Percentiles rank a stretch among this genome's conserved stretches.
Evolutionary conservation across 495 filamentous ascomycete genomes (phyloP).

Genomic region (Lichina pygmaea): DNA sequence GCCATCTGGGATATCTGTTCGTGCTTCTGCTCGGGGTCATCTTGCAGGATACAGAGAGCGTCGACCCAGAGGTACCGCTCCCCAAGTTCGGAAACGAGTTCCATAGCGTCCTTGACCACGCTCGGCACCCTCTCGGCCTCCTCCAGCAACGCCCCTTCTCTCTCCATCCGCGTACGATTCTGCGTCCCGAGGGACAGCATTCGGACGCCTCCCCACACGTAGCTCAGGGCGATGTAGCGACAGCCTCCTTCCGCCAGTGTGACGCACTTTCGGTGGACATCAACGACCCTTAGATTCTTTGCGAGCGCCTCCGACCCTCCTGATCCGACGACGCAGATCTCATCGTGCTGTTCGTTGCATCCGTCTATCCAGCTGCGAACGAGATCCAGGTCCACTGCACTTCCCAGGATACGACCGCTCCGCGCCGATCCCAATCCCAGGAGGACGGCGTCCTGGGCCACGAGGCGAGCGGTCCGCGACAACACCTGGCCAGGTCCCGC

Average conservation of each 20-base stretch:
- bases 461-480: no score
- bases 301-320: no score
- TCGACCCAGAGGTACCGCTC: slow-evolving; percentile 11
- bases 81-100: slow-evolving; percentile 3
- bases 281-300: background rate
- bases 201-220: slow-evolving; percentile 2
- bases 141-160: background rate
- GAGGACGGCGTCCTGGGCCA: no score
- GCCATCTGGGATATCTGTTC: slow-evolving; percentile 6
- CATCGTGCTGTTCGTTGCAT: no score
- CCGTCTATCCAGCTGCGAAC: no score
- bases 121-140: background rate
- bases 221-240: slow-evolving; percentile 4
- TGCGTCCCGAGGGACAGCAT: background rate
- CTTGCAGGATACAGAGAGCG: slow-evolving; percentile 10
- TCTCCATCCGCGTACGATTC: background rate
- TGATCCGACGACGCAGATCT: no score
- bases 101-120: slow-evolving; percentile 3
- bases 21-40: slow-evolving; percentile 4
- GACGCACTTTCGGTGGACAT: background rate
- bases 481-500: no score
- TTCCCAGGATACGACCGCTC: no score
- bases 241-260: background rate
- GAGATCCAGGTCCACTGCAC: no score
- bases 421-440: no score